These are phyloP conservation scores for Juncus inflexus DNA, from an alignment of 176 grass and related monocot genomes.

Conservation along the genomic window DNA sequence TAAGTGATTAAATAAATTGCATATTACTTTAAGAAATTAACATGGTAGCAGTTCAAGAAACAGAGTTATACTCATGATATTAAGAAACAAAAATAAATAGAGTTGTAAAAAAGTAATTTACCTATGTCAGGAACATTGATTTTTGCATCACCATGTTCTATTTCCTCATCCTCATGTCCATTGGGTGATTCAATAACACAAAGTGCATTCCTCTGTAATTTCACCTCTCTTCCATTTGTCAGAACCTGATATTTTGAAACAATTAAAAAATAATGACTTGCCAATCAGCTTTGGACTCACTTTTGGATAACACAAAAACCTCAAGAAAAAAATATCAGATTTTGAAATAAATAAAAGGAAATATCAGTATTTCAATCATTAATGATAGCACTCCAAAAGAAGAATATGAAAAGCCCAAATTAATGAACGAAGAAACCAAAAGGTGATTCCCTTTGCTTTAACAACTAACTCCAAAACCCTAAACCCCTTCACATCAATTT, in stretches of 20 bases:
- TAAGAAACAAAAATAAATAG: slow-evolving; percentile 7
- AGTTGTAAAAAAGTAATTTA: slow-evolving; percentile 2
- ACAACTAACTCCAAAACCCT: no score
- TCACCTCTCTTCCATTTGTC: slow-evolving; percentile 72
- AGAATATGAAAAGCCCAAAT: no score
- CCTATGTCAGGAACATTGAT: slow-evolving; percentile 23
- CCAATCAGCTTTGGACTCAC: not conserved
- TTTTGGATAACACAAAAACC: no score
- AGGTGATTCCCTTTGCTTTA: no score
- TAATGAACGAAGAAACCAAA: no score
- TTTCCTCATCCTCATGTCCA: slow-evolving; percentile 43
- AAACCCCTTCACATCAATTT: not conserved
- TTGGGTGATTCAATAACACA: slow-evolving; percentile 61
- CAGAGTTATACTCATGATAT: not conserved
- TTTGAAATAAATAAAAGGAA: no score
- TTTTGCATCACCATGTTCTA: slow-evolving; percentile 39
- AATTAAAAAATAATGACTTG: not conserved
- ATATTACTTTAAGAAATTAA: no score
- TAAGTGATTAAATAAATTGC: no score
- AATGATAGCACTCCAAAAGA: no score
- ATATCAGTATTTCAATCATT: no score
- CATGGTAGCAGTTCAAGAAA: no score
- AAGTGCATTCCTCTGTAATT: slow-evolving; percentile 66
- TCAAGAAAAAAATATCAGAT: no score
- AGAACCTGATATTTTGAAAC: slow-evolving; percentile 38